A percentile compares a stretch with the other conserved stretches of the same genome.
Evolutionary conservation across 1,284 basidiomycete species (phyloP).

Genomic region (Porodaedalea pini): DNA sequence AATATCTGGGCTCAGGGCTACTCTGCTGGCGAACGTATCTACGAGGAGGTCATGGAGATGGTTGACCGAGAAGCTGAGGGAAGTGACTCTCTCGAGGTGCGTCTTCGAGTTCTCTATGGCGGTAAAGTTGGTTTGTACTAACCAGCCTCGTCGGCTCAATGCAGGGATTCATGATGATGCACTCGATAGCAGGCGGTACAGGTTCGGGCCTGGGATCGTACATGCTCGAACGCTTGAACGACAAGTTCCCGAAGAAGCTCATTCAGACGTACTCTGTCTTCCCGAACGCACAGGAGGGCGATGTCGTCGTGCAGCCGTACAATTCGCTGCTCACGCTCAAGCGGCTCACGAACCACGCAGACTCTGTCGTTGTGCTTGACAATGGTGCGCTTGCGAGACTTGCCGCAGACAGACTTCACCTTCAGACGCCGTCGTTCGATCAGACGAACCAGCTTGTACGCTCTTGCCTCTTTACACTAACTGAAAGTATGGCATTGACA

Average conservation of each 20-base stretch:
- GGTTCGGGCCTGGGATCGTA: conserved; percentile 98
- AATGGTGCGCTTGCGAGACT: conserved; percentile 93
- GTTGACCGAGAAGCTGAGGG: conserved; percentile 98
- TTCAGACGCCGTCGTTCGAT: conserved; percentile 89
- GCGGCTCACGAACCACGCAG: conserved; percentile 93
- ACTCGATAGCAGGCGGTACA: conserved; percentile 98
- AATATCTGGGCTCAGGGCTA: conserved; percentile 99
- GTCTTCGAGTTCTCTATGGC: conserved; percentile 24
- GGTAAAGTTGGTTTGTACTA: not conserved
- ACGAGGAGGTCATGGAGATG: conserved; percentile 99
- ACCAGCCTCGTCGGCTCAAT: not conserved
- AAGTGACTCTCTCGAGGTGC: conserved; percentile 93
- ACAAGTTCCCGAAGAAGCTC: conserved; percentile 98
- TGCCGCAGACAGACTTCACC: conserved; percentile 86
- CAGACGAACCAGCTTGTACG: conserved; percentile 90
- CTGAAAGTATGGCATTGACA: not conserved
- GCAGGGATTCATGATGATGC: conserved; percentile 98
- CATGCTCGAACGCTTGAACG: conserved; percentile 92
- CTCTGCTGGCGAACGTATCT: conserved; percentile 83
- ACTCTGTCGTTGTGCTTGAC: conserved; percentile 96
- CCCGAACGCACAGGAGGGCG: conserved; percentile 86
- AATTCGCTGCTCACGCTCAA: conserved; percentile 95
- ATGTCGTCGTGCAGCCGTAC: conserved; percentile 98
- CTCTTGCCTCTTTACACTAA: not conserved
- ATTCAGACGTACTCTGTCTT: conserved; percentile 99